A percentile compares a stretch with the other conserved stretches of the same genome.
phyloP scores from a whole-genome alignment of 768 basidiomycete species.

The Omphalotus guepiniiformis region DNA sequence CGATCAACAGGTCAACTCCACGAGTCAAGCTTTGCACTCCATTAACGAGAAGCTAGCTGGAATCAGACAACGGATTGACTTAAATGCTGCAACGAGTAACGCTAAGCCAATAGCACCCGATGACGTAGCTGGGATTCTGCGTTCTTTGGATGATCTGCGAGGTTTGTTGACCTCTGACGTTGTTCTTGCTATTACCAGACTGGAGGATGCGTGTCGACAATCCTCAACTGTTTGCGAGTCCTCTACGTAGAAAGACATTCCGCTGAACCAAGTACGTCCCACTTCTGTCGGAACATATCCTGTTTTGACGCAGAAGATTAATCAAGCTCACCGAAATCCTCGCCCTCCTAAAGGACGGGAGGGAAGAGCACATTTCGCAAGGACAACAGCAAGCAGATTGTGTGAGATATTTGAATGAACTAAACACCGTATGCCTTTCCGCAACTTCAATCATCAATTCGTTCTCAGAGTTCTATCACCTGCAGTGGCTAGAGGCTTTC shows the following conservation, averaged over 20 bases:
- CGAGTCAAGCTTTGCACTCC: not conserved
- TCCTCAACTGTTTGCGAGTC: not conserved
- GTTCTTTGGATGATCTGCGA: constrained; percentile 36
- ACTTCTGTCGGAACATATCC: not conserved
- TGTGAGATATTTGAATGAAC: constrained; percentile 73
- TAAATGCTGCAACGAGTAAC: not conserved
- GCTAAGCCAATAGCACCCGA: not conserved
- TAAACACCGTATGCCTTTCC: constrained; percentile 53
- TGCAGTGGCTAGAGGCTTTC: constrained; percentile 80
- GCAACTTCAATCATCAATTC: not conserved
- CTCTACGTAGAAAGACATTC: not conserved
- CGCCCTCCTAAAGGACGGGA: constrained; percentile 42
- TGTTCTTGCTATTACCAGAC: constrained; percentile 30
- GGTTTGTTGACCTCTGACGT: constrained; percentile 34
- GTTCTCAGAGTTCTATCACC: constrained; percentile 5
- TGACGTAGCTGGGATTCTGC: constrained; percentile 18
- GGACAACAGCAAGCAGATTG: constrained; percentile 70
- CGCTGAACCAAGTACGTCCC: not conserved
- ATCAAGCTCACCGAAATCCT: constrained; percentile 41
- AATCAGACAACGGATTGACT: not conserved
- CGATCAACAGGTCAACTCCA: not conserved
- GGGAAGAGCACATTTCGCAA: constrained; percentile 43
- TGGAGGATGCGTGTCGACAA: constrained; percentile 19
- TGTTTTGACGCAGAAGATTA: not conserved
- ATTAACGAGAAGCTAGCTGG: constrained; percentile 3